Percentiles rank a stretch among this genome's conserved stretches.
These are phyloP conservation scores for Oidium heveae DNA, from an alignment of 2,329 filamentous ascomycete species.

Conservation along the genomic window DNA sequence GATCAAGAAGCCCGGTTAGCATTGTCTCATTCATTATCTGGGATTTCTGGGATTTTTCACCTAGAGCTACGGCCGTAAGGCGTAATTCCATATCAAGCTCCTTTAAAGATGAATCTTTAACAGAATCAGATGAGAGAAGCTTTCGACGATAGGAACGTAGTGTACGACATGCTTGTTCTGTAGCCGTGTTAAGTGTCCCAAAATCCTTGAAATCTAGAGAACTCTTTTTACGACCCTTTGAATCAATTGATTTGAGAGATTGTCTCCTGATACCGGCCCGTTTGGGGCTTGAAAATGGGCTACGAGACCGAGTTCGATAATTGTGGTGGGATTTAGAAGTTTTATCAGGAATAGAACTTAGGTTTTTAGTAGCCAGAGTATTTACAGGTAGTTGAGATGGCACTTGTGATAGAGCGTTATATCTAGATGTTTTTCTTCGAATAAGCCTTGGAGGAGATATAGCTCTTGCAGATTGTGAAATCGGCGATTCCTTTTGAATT, in stretches of 20 bases:
- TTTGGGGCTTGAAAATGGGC: conserved; percentile 11
- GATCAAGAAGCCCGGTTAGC: conserved; percentile 40
- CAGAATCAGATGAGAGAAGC: conserved; percentile 26
- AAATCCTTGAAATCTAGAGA: conserved; percentile 20
- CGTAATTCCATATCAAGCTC: conserved; percentile 40
- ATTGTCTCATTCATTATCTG: conserved; percentile 29
- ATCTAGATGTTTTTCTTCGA: conserved; percentile 26
- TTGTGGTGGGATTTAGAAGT: conserved; percentile 5
- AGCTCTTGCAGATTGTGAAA: conserved; percentile 17
- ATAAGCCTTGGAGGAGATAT: conserved; percentile 30
- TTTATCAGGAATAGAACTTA: conserved; percentile 12
- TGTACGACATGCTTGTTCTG: conserved; percentile 37
- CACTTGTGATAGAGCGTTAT: conserved; percentile 24
- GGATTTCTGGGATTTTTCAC: conserved; percentile 14
- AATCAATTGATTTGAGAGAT: conserved; percentile 22
- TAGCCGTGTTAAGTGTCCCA: conserved; percentile 33
- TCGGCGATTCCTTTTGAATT: conserved; percentile 31
- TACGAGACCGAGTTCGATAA: conserved; percentile 11
- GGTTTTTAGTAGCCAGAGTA: conserved; percentile 7
- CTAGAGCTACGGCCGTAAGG: conserved; percentile 32
- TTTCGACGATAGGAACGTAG: conserved; percentile 38
- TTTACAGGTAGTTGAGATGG: conserved; percentile 10
- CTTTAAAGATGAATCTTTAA: conserved; percentile 30
- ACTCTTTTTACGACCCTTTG: conserved; percentile 23
- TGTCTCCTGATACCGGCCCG: conserved; percentile 20